Percentiles rank a stretch among this genome's conserved stretches.
These are phyloP conservation scores for Magnolia officinalis DNA, from an alignment of 164 flowering plant species.

Conservation along the genomic window DNA sequence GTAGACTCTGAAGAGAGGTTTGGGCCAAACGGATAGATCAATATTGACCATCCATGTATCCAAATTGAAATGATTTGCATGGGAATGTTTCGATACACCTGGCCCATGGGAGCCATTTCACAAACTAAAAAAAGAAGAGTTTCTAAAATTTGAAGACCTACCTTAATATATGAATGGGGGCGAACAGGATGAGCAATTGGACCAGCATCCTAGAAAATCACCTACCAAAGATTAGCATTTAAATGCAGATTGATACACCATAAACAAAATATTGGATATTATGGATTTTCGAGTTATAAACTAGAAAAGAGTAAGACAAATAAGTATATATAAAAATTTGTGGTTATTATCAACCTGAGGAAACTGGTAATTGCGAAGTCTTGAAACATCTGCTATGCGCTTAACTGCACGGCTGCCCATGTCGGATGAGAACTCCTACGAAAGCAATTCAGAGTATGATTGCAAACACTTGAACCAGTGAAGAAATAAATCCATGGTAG, in stretches of 20 bases:
- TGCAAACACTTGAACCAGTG: slow-evolving; percentile 1
- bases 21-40: too few relatives aligned
- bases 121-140: background rate
- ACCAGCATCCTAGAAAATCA: slow-evolving; percentile 79
- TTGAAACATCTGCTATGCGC: slow-evolving; percentile 91
- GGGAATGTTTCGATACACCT: too few relatives aligned
- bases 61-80: too few relatives aligned
- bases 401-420: slow-evolving; percentile 97
- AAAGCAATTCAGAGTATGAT: background rate
- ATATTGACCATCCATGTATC: too few relatives aligned
- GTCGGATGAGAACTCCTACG: slow-evolving; percentile 95
- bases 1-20: too few relatives aligned
- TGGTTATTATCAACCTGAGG: slow-evolving; percentile 58
- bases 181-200: slow-evolving; percentile 99
- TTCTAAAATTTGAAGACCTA: slow-evolving; percentile 10
- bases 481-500: background rate
- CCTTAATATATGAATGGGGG: slow-evolving; percentile 98
- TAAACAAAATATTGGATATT: too few relatives aligned
- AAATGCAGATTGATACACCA: background rate
- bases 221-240: background rate
- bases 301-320: too few relatives aligned
- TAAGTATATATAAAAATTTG: background rate
- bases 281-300: too few relatives aligned
- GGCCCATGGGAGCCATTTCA: too few relatives aligned
- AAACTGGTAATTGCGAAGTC: slow-evolving; percentile 78